phyloP scores from a whole-genome alignment of 345 rosid genomes.

The Boechera stricta region DNA sequence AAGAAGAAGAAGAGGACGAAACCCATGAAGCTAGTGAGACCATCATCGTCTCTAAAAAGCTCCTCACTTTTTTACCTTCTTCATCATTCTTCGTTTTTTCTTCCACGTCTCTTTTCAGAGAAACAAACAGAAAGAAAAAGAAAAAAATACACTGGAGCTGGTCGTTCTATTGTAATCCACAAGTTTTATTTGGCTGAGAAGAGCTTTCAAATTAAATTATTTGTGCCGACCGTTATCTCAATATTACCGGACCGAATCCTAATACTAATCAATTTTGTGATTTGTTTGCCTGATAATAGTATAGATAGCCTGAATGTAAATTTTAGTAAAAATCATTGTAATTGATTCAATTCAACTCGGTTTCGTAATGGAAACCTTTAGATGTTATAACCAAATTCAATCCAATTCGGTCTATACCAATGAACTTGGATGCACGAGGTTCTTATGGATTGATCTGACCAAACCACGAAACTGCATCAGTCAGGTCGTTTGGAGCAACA shows the following conservation, averaged over 20 bases:
- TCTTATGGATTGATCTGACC: background rate
- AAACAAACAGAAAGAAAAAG: too few relatives aligned
- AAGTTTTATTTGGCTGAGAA: constrained; percentile 40
- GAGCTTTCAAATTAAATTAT: background rate
- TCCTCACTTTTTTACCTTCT: background rate
- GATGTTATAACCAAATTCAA: background rate
- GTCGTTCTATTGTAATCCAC: constrained; percentile 35
- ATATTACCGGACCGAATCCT: background rate
- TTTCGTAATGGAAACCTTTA: background rate
- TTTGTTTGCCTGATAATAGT: background rate
- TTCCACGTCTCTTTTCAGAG: background rate
- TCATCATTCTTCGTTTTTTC: constrained; percentile 11
- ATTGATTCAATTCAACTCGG: too few relatives aligned
- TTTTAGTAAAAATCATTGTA: background rate
- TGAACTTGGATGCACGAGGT: background rate
- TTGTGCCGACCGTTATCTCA: constrained; percentile 4
- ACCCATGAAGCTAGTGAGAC: constrained; percentile 36
- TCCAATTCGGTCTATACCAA: background rate
- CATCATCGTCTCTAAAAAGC: constrained; percentile 25
- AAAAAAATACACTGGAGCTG: background rate
- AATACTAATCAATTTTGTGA: background rate
- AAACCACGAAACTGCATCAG: constrained; percentile 1
- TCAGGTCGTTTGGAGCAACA: constrained; percentile 3
- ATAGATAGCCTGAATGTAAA: background rate
- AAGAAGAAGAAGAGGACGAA: constrained; percentile 26